These are phyloP conservation scores for Candida peoriensis DNA, from an alignment of 805 yeast genomes.

Conservation along the genomic window DNA sequence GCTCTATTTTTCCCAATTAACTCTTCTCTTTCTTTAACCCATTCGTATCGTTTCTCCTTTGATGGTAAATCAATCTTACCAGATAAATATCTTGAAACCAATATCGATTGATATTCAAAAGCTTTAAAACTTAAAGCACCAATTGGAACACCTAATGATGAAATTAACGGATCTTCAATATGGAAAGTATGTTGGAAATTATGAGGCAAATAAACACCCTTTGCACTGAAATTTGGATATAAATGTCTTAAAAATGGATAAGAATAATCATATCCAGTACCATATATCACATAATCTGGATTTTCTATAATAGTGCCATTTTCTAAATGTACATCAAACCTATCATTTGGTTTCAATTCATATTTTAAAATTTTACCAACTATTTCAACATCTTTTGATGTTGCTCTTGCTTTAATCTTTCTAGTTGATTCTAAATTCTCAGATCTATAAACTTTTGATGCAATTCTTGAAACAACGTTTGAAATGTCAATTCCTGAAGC, in stretches of 20 bases:
- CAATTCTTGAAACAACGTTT: slow-evolving; percentile 33
- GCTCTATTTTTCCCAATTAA: slow-evolving; percentile 10
- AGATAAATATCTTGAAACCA: slow-evolving; percentile 50
- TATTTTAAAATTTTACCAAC: slow-evolving; percentile 1
- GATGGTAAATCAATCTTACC: slow-evolving; percentile 34
- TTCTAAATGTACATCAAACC: slow-evolving; percentile 30
- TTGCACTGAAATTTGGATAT: slow-evolving; percentile 7
- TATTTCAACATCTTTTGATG: slow-evolving; percentile 5
- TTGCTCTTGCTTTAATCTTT: slow-evolving; percentile 4
- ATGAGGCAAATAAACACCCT: slow-evolving; percentile 24
- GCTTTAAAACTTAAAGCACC: slow-evolving; percentile 43
- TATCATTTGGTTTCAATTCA: slow-evolving; percentile 8
- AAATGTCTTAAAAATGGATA: slow-evolving; percentile 29
- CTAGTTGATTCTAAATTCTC: slow-evolving; percentile 5
- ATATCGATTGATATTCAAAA: slow-evolving; percentile 44
- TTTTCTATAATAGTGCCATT: slow-evolving; percentile 38
- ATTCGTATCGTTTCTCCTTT: slow-evolving; percentile 31
- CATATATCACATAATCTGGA: slow-evolving; percentile 54
- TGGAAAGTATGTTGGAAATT: slow-evolving; percentile 40
- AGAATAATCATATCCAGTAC: slow-evolving; percentile 59
- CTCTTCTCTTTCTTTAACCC: slow-evolving; percentile 25
- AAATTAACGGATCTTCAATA: slow-evolving; percentile 41
- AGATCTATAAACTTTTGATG: slow-evolving; percentile 48
- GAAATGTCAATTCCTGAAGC: slow-evolving; percentile 38
- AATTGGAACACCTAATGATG: slow-evolving; percentile 33